Conservation (phyloP, 1,139 yeast species). For the Eremothecium gossypii region DNA sequence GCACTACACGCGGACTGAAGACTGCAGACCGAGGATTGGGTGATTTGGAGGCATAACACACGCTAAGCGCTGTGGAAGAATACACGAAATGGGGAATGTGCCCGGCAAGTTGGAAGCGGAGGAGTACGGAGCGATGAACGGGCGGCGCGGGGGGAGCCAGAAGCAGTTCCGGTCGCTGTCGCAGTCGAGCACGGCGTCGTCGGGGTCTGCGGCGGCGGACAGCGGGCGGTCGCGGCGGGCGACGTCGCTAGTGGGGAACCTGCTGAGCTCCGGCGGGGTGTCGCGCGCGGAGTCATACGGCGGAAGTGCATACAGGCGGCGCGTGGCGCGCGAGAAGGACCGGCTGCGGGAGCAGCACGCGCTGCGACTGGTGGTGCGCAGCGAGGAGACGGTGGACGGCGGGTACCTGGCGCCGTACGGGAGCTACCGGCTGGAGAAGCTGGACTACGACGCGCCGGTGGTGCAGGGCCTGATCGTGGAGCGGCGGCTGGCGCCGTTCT, state of each 20-base stretch:
- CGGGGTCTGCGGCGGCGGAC: conserved; percentile 5
- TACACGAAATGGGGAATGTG: conserved; percentile 46
- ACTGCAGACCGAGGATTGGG: too few species aligned
- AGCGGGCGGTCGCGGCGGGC: conserved; percentile 17
- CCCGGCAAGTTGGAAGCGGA: conserved; percentile 43
- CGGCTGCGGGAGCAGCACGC: conserved; percentile 45
- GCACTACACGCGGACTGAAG: too few species aligned
- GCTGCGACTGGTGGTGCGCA: conserved; percentile 46
- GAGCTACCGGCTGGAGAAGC: conserved; percentile 60
- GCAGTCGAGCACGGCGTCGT: conserved; percentile 5
- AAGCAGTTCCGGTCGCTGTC: conserved; percentile 9
- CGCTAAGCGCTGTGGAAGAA: too few species aligned
- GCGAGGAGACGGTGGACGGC: conserved; percentile 61
- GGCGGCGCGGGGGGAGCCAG: conserved; percentile 2
- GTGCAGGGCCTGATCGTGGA: conserved; percentile 59
- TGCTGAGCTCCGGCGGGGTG: conserved; percentile 16
- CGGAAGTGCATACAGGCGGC: conserved; percentile 22
- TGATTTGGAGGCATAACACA: too few species aligned
- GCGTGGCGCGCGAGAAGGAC: conserved; percentile 44
- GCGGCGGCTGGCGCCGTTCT: conserved; percentile 80
- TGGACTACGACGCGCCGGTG: conserved; percentile 64
- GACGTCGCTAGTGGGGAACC: conserved; percentile 20
- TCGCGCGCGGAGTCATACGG: conserved; percentile 10
- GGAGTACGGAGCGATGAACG: conserved; percentile 9
- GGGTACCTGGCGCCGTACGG: conserved; percentile 84